phyloP scores from a whole-genome alignment of 2,329 filamentous ascomycete species.

The Epichloe sibirici region DNA sequence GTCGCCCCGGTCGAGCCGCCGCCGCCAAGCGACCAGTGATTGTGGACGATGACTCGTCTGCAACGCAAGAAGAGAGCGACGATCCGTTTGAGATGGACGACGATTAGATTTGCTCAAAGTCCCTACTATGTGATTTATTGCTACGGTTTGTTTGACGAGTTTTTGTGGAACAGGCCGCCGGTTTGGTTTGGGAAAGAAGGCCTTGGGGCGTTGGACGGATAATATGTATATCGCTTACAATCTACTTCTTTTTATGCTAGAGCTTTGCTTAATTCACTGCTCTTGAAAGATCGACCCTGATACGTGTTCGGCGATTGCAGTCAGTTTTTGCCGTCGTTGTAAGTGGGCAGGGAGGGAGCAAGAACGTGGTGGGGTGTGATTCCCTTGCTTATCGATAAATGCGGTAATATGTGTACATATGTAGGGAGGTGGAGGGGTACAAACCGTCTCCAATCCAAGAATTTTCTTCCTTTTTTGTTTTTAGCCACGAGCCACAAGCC shows the following conservation, averaged over 20 bases:
- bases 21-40: constrained; percentile 24
- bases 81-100: constrained; percentile 37
- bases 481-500: no score
- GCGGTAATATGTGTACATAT: no score
- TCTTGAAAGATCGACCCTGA: no score
- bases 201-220: constrained; percentile 1
- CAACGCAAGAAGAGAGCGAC: constrained; percentile 26
- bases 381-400: no score
- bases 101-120: constrained; percentile 5
- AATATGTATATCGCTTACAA: background rate
- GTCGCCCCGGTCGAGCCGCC: constrained; percentile 34
- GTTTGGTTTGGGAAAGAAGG: background rate
- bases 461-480: no score
- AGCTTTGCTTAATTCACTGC: background rate
- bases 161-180: background rate
- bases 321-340: no score
- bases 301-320: no score
- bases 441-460: no score
- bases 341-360: no score
- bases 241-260: background rate
- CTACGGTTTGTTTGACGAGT: background rate
- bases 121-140: background rate
- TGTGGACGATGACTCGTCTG: constrained; percentile 26
- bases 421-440: no score
- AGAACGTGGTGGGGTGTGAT: no score